Evolutionary conservation across 2,329 filamentous ascomycete genomes (phyloP).

Genomic region (Ophiocordyceps polyrhachis-furcata): DNA sequence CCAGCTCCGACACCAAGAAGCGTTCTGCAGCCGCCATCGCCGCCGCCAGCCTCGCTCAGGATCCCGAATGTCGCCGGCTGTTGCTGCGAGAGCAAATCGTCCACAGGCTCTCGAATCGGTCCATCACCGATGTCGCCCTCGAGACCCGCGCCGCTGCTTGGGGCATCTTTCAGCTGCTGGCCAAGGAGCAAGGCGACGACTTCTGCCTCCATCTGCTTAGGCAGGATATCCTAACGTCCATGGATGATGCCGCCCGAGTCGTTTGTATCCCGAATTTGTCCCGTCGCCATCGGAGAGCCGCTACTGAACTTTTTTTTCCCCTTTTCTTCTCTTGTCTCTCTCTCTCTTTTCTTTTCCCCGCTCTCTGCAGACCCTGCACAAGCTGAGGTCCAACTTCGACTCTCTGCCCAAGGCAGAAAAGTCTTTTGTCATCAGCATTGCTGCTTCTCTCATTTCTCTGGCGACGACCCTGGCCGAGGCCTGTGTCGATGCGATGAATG

Average conservation of each 20-base stretch:
- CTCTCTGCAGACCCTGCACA: slow-evolving; percentile 20
- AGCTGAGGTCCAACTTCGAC: slow-evolving; percentile 23
- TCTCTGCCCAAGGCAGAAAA: slow-evolving; percentile 35
- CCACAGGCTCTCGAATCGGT: slow-evolving; percentile 42
- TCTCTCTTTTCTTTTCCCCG: too few species aligned
- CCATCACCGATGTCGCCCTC: slow-evolving; percentile 40
- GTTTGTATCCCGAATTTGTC: slow-evolving; percentile 18
- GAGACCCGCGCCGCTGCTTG: slow-evolving; percentile 49
- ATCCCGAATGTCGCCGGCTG: slow-evolving; percentile 42
- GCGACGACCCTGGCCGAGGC: slow-evolving; percentile 36
- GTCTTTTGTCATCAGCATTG: slow-evolving; percentile 32
- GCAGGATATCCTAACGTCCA: slow-evolving; percentile 39
- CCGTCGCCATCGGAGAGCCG: too few species aligned
- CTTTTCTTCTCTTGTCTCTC: too few species aligned
- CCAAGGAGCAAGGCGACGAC: slow-evolving; percentile 44
- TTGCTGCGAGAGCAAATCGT: slow-evolving; percentile 49
- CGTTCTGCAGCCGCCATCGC: slow-evolving; percentile 39
- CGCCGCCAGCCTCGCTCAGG: slow-evolving; percentile 42
- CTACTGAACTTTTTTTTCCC: neutral
- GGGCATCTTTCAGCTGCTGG: slow-evolving; percentile 43
- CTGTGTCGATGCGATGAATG: slow-evolving; percentile 39
- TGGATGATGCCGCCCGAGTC: slow-evolving; percentile 34
- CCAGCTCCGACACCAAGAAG: slow-evolving; percentile 38
- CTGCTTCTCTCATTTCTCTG: slow-evolving; percentile 32
- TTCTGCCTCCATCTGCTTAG: slow-evolving; percentile 48